Evolutionary conservation across 257 asterid species (phyloP).

Genomic region (Nicotiana noctiflora): DNA sequence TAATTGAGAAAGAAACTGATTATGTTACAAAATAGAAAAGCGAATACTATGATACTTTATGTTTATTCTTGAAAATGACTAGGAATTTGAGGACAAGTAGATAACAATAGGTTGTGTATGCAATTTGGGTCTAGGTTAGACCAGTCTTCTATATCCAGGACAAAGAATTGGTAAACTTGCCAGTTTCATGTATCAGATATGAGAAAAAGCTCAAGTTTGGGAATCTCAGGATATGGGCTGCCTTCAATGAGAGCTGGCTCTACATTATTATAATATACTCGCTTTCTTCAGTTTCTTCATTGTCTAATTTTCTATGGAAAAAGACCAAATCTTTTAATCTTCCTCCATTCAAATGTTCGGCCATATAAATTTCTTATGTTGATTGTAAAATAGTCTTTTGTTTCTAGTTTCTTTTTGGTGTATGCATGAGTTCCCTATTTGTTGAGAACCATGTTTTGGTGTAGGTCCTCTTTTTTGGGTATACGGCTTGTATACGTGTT

Average conservation of each 20-base stretch:
- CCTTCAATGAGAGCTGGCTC: neutral
- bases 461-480: no score
- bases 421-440: no score
- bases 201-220: neutral
- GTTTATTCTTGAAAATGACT: neutral
- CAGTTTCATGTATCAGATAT: neutral
- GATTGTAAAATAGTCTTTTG: no score
- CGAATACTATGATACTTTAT: neutral
- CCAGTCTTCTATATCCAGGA: neutral
- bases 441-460: no score
- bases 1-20: neutral
- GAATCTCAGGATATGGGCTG: neutral
- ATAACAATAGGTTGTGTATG: neutral
- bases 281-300: slow-evolving; percentile 37
- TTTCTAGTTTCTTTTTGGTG: no score
- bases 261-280: slow-evolving; percentile 3
- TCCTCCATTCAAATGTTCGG: slow-evolving; percentile 52
- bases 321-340: slow-evolving; percentile 40
- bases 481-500: no score
- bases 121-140: neutral
- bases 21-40: neutral
- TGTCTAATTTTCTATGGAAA: slow-evolving; percentile 32
- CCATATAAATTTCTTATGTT: slow-evolving; percentile 23
- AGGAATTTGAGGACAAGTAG: neutral
- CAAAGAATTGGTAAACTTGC: neutral